These are phyloP conservation scores for Cardamine resedifolia DNA, from an alignment of 345 rosid species.

Conservation along the genomic window DNA sequence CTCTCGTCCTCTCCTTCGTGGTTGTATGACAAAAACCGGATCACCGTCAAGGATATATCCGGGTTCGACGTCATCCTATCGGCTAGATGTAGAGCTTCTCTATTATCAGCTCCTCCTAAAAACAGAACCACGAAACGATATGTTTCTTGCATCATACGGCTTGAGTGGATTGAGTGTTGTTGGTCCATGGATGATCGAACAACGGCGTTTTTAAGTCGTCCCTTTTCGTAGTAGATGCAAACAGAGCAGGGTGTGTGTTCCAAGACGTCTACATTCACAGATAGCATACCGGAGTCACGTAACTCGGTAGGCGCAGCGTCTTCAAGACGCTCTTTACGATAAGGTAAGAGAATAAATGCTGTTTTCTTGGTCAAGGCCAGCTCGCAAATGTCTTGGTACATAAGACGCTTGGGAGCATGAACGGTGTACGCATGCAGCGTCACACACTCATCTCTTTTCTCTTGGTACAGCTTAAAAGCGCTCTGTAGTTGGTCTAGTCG, in stretches of 20 bases:
- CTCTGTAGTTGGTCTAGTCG: constrained; percentile 39
- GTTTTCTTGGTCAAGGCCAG: constrained; percentile 54
- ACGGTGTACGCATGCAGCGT: constrained; percentile 47
- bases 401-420: constrained; percentile 51
- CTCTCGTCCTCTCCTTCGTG: constrained; percentile 55
- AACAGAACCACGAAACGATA: constrained; percentile 50
- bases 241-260: constrained; percentile 76
- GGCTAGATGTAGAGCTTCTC: constrained; percentile 66
- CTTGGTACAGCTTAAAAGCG: constrained; percentile 48
- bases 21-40: constrained; percentile 56
- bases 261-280: constrained; percentile 46
- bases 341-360: constrained; percentile 59
- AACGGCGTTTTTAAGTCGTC: constrained; percentile 29
- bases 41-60: constrained; percentile 44
- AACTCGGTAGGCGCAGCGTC: constrained; percentile 35
- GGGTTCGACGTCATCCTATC: constrained; percentile 56
- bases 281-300: constrained; percentile 29
- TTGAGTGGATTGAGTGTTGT: background rate
- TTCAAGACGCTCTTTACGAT: constrained; percentile 40
- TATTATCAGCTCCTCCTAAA: constrained; percentile 73
- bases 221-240: constrained; percentile 60
- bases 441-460: constrained; percentile 39
- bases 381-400: constrained; percentile 77
- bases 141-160: constrained; percentile 9
- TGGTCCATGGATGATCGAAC: constrained; percentile 10